phyloP scores from a whole-genome alignment of 345 rosid genomes.

The Geranium brycei region DNA sequence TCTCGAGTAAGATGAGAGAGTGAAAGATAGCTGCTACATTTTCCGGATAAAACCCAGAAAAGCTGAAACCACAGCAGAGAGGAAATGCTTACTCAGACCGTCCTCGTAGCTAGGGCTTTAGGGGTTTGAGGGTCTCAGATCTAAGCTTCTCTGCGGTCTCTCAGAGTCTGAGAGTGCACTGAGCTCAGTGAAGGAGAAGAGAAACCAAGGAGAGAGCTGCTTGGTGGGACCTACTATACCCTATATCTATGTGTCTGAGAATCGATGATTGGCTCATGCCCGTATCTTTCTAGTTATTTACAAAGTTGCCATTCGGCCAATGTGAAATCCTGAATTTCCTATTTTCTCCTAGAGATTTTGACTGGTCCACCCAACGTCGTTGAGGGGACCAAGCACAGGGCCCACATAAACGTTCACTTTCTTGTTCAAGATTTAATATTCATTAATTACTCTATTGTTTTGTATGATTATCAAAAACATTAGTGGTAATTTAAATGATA shows the following conservation, averaged over 20 bases:
- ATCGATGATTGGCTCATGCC: not conserved
- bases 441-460: too few relatives aligned
- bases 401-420: too few relatives aligned
- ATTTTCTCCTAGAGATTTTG: not conserved
- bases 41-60: not conserved
- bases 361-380: not conserved
- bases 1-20: constrained; percentile 18
- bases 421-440: too few relatives aligned
- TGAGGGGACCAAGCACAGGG: too few relatives aligned
- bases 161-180: not conserved
- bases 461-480: too few relatives aligned
- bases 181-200: constrained; percentile 9
- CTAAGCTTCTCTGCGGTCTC: constrained; percentile 19
- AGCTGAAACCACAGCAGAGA: constrained; percentile 4
- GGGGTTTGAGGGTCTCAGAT: constrained; percentile 27
- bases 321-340: not conserved
- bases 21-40: not conserved
- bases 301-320: constrained; percentile 6
- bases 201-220: constrained; percentile 10
- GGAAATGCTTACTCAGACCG: constrained; percentile 8
- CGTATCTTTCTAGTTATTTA: constrained; percentile 14
- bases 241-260: not conserved
- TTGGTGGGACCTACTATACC: constrained; percentile 10
- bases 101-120: constrained; percentile 5
- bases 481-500: too few relatives aligned